A percentile compares a stretch with the other conserved stretches of the same genome.
phyloP scores from a whole-genome alignment of 2,329 filamentous ascomycete genomes.

The Fusarium lateritium region DNA sequence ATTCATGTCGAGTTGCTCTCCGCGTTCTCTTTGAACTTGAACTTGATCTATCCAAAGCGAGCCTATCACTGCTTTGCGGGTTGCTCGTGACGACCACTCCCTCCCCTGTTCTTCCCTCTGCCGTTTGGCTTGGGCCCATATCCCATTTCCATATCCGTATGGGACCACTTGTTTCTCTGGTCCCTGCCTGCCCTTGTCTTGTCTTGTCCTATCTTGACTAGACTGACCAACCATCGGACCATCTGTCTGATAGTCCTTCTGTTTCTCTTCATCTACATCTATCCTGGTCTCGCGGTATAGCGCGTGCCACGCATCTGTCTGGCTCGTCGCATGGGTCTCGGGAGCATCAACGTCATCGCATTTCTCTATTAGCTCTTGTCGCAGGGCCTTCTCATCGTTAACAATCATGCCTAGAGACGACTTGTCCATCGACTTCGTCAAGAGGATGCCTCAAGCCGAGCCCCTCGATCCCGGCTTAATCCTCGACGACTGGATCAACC shows the following conservation, averaged over 20 bases:
- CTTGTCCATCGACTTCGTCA: conserved; percentile 78
- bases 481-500: conserved; percentile 83
- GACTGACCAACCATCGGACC: conserved; percentile 42
- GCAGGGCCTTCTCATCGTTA: conserved; percentile 60
- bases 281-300: conserved; percentile 18
- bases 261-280: conserved; percentile 36
- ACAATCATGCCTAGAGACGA: conserved; percentile 82
- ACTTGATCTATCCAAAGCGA: conserved; percentile 32
- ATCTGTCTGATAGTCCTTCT: conserved; percentile 26
- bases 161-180: conserved; percentile 47
- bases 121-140: conserved; percentile 26
- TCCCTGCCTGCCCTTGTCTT: conserved; percentile 41
- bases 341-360: conserved; percentile 41
- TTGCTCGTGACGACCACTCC: conserved; percentile 52
- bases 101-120: conserved; percentile 39
- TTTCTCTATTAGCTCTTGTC: conserved; percentile 44
- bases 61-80: conserved; percentile 46
- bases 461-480: conserved; percentile 76
- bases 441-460: conserved; percentile 75
- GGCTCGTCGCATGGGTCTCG: conserved; percentile 37
- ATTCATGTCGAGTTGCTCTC: conserved; percentile 52
- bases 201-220: conserved; percentile 32
- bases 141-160: conserved; percentile 18
- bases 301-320: conserved; percentile 26
- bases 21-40: conserved; percentile 44